Evolutionary conservation across 345 rosid genomes (phyloP), one percentile per base, ranked within the genome.

Genomic region (Syzygium jambos): DNA sequence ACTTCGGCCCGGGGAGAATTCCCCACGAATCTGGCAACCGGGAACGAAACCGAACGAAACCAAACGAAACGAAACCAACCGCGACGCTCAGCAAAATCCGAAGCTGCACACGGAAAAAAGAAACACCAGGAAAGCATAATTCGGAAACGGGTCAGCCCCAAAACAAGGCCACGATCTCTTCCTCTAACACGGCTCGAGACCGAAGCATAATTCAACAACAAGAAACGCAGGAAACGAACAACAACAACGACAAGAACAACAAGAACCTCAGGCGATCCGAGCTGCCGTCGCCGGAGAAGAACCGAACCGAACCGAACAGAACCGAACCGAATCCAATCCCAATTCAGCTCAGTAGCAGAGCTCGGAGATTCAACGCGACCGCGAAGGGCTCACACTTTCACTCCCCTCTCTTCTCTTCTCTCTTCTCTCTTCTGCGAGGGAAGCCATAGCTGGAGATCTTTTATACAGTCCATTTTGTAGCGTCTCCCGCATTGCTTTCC

Each of bases 1-100:
- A 52, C 89, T 91, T 93, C 90, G 90, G 88, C 89, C 90, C 89
- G 87, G 88, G 87, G 88, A 53, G n/a, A 27, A 59, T 63, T 73
- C 14, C 14, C 52, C 43, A 9, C 80, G 13, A 73, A 73, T 73
- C 80, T 38, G 80, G 43, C 43, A 11, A 3, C 25, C 7, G 63
- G 63, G 27, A 57, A 10, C 13, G 63, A 10, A 23, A 23, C n/a
- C 10, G 4, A 9, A 56, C 63, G n/a, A 41, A 41, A 41, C 43
- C 43, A 41, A 41, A 41, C 43, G 7, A 43, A 57, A 23, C 13
- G n/a, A 10, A 23, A 25, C n/a, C 4, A 10, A 9, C n/a, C n/a
- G 13, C n/a, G 63, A 73, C 27, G 80, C 5, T 38, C 49, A 19
- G 80, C 27, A 84, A 63, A 86, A 86, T 56, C 22, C 57, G 51